A percentile compares a stretch with the other conserved stretches of the same genome.
phyloP scores from a whole-genome alignment of 1,139 yeast genomes.

The Arxiozyma bovina region DNA sequence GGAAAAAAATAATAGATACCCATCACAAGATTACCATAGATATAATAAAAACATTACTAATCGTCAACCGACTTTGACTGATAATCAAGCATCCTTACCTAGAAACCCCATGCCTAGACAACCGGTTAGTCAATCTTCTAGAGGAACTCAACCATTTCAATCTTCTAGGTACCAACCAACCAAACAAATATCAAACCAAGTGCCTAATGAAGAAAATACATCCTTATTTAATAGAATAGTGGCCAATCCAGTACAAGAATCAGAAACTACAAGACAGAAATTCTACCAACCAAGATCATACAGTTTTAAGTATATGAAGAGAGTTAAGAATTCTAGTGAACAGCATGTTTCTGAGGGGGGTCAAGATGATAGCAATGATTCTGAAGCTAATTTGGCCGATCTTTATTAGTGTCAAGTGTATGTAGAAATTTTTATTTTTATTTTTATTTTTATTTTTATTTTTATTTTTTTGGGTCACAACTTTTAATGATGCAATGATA shows the following conservation, averaged over 20 bases:
- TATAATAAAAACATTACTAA: background rate
- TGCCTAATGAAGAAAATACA: background rate
- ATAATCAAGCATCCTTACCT: background rate
- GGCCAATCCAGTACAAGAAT: background rate
- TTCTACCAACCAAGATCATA: background rate
- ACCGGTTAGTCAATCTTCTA: background rate
- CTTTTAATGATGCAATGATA: background rate
- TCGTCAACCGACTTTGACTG: background rate
- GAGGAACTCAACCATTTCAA: background rate
- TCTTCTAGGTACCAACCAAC: background rate
- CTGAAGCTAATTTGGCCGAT: slow-evolving; percentile 1
- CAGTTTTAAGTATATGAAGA: background rate
- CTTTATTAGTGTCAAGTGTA: background rate
- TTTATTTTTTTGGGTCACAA: too few species aligned
- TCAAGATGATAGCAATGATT: background rate
- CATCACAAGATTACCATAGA: background rate
- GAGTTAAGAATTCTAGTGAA: background rate
- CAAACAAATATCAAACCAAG: background rate
- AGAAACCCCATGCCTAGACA: background rate
- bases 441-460: too few species aligned
- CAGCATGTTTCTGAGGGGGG: background rate
- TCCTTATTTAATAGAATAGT: background rate
- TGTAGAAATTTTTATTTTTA: too few species aligned
- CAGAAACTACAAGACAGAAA: background rate
- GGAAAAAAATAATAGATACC: background rate